Base-by-base conservation (phyloP, 441 rosid genomes). In the Adansonia grandidieri region DNA sequence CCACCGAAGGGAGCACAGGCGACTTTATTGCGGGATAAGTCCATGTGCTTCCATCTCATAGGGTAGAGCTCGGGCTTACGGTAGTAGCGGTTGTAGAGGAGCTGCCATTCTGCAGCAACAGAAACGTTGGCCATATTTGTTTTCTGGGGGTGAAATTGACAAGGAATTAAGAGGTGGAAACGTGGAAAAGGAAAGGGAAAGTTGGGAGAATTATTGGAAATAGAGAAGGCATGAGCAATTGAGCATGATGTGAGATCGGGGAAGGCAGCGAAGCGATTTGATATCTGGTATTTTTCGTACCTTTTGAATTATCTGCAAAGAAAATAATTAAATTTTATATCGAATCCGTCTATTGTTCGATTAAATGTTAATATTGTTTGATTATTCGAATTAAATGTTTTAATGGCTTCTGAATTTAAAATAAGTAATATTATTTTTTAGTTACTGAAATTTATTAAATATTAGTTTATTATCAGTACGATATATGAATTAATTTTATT, bases 21-120 rank as follows among this genome's bases (percentile, higher is more conserved):
- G 53, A 95, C 94, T 84, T 90, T 97, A 88, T 97, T 92, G 42
- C 97, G 98, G 60, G 88, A 84, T 65, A 97, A 85, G 79, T 95
- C 99, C 11, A 97, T 88, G 85, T 93, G 88, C 54, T 87, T 97
- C 99, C 99, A 97, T 71, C 84, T 88, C 97, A 95, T 89, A 68
- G 88, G 88, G 84, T 95, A 95, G 32, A 93, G 87, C 87, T 94
- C 98, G 8, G 93, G 97, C 75, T 97, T 97, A 56, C 99, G 92
- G 84, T 97, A 97, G 85, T 90, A 97, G 8, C 95, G 83, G 68
- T 95, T 89, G 81, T 84, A 82, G 14, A 97, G 97, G 73, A 97
- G 94, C 83, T 92, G 98, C 99, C 99, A 97, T 75, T 95, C 99
- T n/a, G 99, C 98, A 51, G 98, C 98, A n/a, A 95, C 98, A 8